Evolutionary conservation across 192 early-diverging fungal species (phyloP).

Genomic region (Rhizoclosmatium sp.): DNA sequence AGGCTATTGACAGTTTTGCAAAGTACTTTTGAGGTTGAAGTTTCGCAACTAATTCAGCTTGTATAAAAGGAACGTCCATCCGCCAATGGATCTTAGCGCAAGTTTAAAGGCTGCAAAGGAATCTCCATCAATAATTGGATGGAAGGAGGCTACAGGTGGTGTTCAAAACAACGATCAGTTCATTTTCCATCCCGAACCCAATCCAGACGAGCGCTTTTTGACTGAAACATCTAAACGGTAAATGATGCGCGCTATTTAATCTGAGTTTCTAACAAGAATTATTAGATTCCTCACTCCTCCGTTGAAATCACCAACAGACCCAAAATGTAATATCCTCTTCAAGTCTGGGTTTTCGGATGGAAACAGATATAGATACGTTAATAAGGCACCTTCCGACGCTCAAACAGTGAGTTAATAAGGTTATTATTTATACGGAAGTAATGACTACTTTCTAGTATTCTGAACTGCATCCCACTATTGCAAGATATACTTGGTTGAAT

Average conservation of each 20-base stretch:
- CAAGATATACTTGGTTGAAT: constrained; percentile 34
- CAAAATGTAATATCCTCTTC: constrained; percentile 27
- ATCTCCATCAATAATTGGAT: constrained; percentile 16
- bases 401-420: constrained; percentile 1
- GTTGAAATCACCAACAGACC: constrained; percentile 28
- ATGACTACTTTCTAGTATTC: constrained; percentile 5
- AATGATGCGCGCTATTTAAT: not conserved
- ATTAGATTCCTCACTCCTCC: constrained; percentile 19
- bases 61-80: constrained; percentile 37
- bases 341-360: constrained; percentile 48
- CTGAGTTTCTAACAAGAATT: not conserved
- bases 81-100: constrained; percentile 35
- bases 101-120: not conserved
- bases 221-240: constrained; percentile 53
- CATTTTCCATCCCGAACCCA: constrained; percentile 26
- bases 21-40: constrained; percentile 27
- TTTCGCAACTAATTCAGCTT: not conserved
- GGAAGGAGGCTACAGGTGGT: constrained; percentile 54
- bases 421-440: not conserved
- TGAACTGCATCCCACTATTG: constrained; percentile 32
- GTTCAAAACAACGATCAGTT: constrained; percentile 55
- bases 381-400: not conserved
- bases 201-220: constrained; percentile 37
- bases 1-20: constrained; percentile 41
- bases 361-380: constrained; percentile 42